Percentiles rank a stretch among this genome's conserved stretches.
Conservation (phyloP, 106 monocot species). For the Phalaenopsis equestris region DNA sequence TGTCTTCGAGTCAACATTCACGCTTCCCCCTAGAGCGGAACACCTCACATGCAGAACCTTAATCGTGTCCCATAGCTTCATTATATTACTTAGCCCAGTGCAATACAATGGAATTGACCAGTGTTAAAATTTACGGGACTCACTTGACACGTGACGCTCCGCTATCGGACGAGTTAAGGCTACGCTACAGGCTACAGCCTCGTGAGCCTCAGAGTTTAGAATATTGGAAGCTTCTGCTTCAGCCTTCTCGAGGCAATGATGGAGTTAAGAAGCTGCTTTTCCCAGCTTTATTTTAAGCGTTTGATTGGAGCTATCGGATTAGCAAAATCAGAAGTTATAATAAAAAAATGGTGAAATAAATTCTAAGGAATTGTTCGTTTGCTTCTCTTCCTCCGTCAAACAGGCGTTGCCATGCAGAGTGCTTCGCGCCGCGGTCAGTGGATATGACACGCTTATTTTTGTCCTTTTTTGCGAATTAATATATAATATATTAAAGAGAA, state of each 20-base stretch:
- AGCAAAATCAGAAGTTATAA: too few species aligned
- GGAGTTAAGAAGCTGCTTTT: neutral
- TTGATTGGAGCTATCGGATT: neutral
- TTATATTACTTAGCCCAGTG: too few species aligned
- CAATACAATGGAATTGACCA: too few species aligned
- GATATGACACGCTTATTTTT: neutral
- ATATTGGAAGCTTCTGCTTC: neutral
- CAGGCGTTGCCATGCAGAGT: neutral
- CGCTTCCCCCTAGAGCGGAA: too few species aligned
- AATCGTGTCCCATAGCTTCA: too few species aligned
- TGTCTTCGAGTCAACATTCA: too few species aligned
- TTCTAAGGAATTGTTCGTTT: neutral
- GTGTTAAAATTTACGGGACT: too few species aligned
- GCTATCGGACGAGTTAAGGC: too few species aligned
- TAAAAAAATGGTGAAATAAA: too few species aligned
- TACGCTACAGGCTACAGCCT: neutral
- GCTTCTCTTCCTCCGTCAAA: neutral
- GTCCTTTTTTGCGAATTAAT: neutral
- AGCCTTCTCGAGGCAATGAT: neutral
- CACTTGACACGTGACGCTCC: too few species aligned
- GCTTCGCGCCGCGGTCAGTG: constrained; percentile 1
- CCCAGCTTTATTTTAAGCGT: neutral
- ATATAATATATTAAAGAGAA: too few species aligned
- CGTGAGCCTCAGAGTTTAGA: neutral
- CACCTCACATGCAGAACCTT: too few species aligned